A percentile compares a stretch with the other conserved stretches of the same genome.
Evolutionary conservation across 2,329 filamentous ascomycete genomes (phyloP).

Genomic region (Phyllosticta paracitricarpa): DNA sequence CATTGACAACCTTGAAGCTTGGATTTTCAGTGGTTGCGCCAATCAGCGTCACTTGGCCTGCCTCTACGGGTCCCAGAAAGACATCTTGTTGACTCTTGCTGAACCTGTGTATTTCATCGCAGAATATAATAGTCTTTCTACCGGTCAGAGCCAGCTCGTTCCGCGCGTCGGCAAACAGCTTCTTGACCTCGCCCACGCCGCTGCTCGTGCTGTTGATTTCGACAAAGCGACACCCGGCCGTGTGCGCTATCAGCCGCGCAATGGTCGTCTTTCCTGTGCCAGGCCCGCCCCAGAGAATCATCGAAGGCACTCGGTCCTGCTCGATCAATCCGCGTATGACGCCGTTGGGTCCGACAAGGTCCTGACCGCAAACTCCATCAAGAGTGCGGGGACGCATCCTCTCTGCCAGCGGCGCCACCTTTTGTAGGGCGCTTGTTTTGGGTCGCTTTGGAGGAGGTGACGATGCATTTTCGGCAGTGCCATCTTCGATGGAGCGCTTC

Average conservation of each 20-base stretch:
- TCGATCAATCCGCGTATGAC: conserved; percentile 81
- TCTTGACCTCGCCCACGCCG: conserved; percentile 84
- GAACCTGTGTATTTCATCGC: conserved; percentile 92
- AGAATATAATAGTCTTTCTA: conserved; percentile 90
- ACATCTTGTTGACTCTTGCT: conserved; percentile 90
- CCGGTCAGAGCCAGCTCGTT: conserved; percentile 74
- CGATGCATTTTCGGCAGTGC: conserved; percentile 13
- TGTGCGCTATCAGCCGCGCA: conserved; percentile 75
- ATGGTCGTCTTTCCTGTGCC: conserved; percentile 88
- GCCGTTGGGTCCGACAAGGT: conserved; percentile 76
- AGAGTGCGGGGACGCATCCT: conserved; percentile 80
- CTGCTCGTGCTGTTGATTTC: conserved; percentile 92
- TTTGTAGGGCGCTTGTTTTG: conserved; percentile 49
- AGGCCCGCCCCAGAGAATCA: conserved; percentile 84
- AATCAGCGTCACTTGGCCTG: conserved; percentile 80
- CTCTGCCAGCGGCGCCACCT: conserved; percentile 78
- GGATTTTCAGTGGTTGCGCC: conserved; percentile 97
- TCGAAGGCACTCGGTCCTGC: conserved; percentile 74
- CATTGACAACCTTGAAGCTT: conserved; percentile 82
- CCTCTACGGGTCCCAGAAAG: conserved; percentile 85
- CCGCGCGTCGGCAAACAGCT: conserved; percentile 75
- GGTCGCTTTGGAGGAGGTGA: conserved; percentile 44
- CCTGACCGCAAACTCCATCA: conserved; percentile 83
- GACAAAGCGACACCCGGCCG: conserved; percentile 75
- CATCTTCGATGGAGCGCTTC: conserved; percentile 15